Base-by-base conservation (phyloP, 139 green algal species). In the Coccomyxa sp. region DNA sequence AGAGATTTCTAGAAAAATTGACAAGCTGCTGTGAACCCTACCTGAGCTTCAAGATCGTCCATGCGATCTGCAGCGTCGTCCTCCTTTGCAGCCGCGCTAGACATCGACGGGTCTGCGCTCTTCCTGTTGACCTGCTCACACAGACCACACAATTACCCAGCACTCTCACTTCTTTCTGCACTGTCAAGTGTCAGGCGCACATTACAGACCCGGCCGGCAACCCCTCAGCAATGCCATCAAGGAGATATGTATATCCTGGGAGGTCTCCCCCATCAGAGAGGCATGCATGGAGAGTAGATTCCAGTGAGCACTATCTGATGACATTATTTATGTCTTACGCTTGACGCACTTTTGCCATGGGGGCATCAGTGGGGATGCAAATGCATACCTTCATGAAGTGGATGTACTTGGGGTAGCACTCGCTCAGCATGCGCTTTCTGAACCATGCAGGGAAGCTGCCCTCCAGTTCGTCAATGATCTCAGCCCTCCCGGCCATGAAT, bases 401-500 rank as follows among this genome's bases (percentile, higher is more conserved):
- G 16, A 88, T 73, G 70, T 71, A 84, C 5, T 74, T 58, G 7
- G 84, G 84, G 55, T 87, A 84, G 40, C 79, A 79, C 14, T 39
- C 8, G 33, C 14, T 39, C 69, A 36, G 27, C 54, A 55, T 70
- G 5, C 31, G 41, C 0, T 33, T 14, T 24, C 68, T 36, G 34
- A 84, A 24, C 40, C 75, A 91, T 35, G 12, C 44, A 7, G 87
- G 87, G 33, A 91, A 70, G 38, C 80, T 83, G 5, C 36, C n/a
- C 75, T 91, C 87, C 29, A 91, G 73, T 71, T 91, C 87, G 39
- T 91, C 88, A 8, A 92, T 84, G 14, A 89, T 75, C 55, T 82
- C 41, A 7, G 84, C 84, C 41, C 81, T 82, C 64, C 76, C 38
- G 54, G 82, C 38, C 68, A 85, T 34, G 34, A 80, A 82, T 36